Evolutionary conservation across 371 early-diverging fungal genomes (phyloP), one percentile per base, ranked within the genome.

Genomic region (Gilbertella persicaria): DNA sequence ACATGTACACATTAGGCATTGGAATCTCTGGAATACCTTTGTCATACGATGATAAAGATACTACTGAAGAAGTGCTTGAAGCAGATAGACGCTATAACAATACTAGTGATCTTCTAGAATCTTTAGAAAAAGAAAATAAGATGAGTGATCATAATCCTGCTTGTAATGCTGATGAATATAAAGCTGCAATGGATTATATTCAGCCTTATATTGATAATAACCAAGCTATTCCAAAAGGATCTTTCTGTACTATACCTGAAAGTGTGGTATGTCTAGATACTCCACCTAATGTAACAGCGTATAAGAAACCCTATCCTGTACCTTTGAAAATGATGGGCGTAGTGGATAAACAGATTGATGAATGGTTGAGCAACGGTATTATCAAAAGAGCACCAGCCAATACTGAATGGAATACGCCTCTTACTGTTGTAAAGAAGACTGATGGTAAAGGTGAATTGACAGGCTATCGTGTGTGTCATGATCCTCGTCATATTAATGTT

Each of bases 391-490:
- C 57, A 7, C 38, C 43, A 0, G 25, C 45, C 1, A 35, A 45
- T 3, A 23, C 39, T 26, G 58, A 26, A 20, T 50, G 44, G 45
- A 57, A 57, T 20, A 28, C 28, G 5, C 45, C 50, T 0, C 12
- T 57, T n/a, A 49, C 50, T 26, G 25, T 57, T 2, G 51, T 45
- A 2, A 38, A 43, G 29, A 57, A 57, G 28, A 50, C 50, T 4
- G 25, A 50, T 45, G 58, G 41, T 35, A 54, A 50, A 40, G 45
- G 50, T 12, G 42, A 50, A 45, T 17, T 45, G 4, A 58, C 44
- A 24, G 38, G 48, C 0, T 37, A 53, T 33, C 23, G 59, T 12
- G 45, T 45, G 2, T 59, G 59, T 33, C 43, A 43, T 26, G 59
- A 59, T 43, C 52, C 59, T n/a, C 16, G 52, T 26, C 33, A 42